Evolutionary conservation across 441 rosid genomes (phyloP), one percentile per base, ranked within the genome.

Genomic region (Erysimum cheiri): DNA sequence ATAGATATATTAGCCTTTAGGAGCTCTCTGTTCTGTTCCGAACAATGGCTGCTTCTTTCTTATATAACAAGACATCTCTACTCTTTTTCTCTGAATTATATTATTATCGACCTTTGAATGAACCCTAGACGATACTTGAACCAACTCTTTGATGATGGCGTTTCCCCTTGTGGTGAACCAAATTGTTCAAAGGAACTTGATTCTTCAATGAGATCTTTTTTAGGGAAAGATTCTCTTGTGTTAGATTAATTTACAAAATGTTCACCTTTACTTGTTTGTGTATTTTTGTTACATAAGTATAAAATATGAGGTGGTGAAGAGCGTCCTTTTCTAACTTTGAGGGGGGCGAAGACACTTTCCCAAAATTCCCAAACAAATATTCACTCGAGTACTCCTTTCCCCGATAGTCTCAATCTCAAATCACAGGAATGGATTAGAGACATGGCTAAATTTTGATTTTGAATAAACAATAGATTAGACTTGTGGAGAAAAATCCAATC

Each of bases 21-120:
- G 78, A 69, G 65, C 65, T 69, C 69, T 56, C 39, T 62, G 70
- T 55, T 74, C 64, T 69, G 78, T 68, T 74, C 74, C 60, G n/a
- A 55, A 69, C 74, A 69, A 36, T 62, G 70, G 70, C 69, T 69
- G 12, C 50, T 61, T 54, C 66, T 69, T 35, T 60, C 64, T 67
- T 74, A 60, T 74, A 67, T 74, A 60, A 69, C 40, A 62, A 75
- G 65, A 75, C 74, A 46, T 74, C 70, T 74, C 70, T 39, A 19
- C 78, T 44, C 11, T 69, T 37, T 26, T 3, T 4, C n/a, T 26
- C 11, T 46, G 14, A 31, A 24, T 41, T 50, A 67, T 60, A 39
- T 29, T 2, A 47, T 48, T 37, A 55, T 69, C 11, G 9, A 56
- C 39, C 78, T 56, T 69, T 55, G 40, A 33, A 48, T 56, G 33